Evolutionary conservation across 2,329 filamentous ascomycete genomes (phyloP), one percentile per base, ranked within the genome.

Genomic region (Didymella lethalis): DNA sequence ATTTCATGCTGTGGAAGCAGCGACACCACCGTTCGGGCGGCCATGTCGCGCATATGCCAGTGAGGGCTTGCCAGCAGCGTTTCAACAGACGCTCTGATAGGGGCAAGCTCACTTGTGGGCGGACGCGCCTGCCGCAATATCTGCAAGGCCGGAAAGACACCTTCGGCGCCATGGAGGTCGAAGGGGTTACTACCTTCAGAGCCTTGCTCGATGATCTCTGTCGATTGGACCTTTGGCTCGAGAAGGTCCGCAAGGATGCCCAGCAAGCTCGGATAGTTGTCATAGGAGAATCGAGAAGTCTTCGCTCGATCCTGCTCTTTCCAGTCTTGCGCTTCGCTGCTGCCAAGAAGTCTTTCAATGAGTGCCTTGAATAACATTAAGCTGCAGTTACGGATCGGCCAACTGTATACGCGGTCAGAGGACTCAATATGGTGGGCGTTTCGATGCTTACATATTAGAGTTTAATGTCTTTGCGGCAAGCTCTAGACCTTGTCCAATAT

Each of bases 361-460:
- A 97, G 82, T 62, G 92, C 92, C 54, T 94, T 88, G 64, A 98
- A 88, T 7, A 99, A 86, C 79, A 98, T 90, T 32, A 98, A 79
- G 2, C 93, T 93, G 66, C 93, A 97, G 75, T 99, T 99, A 0
- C 93, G 89, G 56, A 99, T 93, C 0, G 93, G 92, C 95, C 95
- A 99, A 23, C 88, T 91, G 61, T 11, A 18, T 26, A 8, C 57
- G 12, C 31, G 66, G 18, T 62, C 14, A 69, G 57, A n/a, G 1
- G 4, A 25, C 14, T 14, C 2, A 0, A 16, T 1, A 2, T 0
- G 6, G 8, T 2, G 8, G n/a, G 31, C 34, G n/a, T 18, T 12
- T 32, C 28, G 6, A 16, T 5, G 76, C 85, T 78, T 80, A 91
- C 86, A 95, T 87, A 59, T 90, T 85, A 0, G 92, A 95, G 44